Base-by-base conservation (phyloP, 257 asterid species). In the Ligustrum vulgare region DNA sequence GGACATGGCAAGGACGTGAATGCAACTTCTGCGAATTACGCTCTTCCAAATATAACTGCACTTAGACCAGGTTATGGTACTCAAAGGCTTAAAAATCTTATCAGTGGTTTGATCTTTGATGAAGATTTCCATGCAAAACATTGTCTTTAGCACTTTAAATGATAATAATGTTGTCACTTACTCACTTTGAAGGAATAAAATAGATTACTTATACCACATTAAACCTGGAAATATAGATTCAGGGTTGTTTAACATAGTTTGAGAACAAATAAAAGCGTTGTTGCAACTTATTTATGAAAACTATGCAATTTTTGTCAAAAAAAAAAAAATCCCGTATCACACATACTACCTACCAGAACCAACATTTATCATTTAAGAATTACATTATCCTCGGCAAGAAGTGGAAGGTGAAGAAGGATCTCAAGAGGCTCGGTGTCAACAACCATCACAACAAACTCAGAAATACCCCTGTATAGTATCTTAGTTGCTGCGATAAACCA, bases 31-130 rank as follows among this genome's bases (percentile, higher is more conserved):
- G 65, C 76, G 49, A 35, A 20, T 71, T 70, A 79, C 33, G 33
- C 67, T 70, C 72, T 75, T 76, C 71, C 83, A 2, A 88, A 88
- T 74, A 79, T 86, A 43, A 84, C 85, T 2, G 76, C 80, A 69
- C 78, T 91, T 69, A 88, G 80, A 77, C 97, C 96, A 2, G 89
- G 92, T 6, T 74, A 80, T 32, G 96, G 97, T 47, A 93, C 97
- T 45, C 77, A 87, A 71, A 89, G 91, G 67, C 82, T 91, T 67
- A 82, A 84, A 72, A 81, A 35, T 70, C 89, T 90, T 75, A 72
- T 88, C 16, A 37, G 78, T 41, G 80, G 88, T 70, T 75, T 90
- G 90, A 54, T 86, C 72, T 72, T 72, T 15, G 88, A 82, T 62
- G 84, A 83, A 32, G 90, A 86, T 71, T 86, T 86, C 72, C 75